Evolutionary conservation across 2,329 filamentous ascomycete species (phyloP), one percentile per base, ranked within the genome.

Genomic region (Xylaria sp.): DNA sequence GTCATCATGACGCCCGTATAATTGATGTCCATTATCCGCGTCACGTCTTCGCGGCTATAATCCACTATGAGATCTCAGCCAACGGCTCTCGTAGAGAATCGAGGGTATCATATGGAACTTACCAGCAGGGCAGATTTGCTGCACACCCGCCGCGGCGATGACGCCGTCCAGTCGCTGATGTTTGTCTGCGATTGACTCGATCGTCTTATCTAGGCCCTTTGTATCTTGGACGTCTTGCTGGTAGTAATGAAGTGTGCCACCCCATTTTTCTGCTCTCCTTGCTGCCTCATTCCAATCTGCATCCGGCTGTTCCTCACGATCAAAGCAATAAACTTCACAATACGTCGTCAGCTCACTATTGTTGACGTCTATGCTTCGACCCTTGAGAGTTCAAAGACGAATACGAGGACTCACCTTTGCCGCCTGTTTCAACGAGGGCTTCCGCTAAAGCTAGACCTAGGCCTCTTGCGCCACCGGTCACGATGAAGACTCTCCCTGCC

Each of bases 401-500:
- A 28, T 41, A 25, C 32, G 48, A 46, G 10, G 36, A 13, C 23
- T 10, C 12, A 88, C 87, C 86, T 71, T 83, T 91, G 28, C 91
- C 92, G 23, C 92, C 92, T 28, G 91, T 91, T 78, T 94, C 91
- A 13, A 93, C 82, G 15, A 94, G 80, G 1, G 89, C 91, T 74
- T 94, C 91, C 0, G 91, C 87, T 73, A 94, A 87, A 6, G 90
- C 87, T 23, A 95, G 80, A n/a, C 92, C 92, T 10, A 94, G 84
- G 0, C 92, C 92, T 67, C 89, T 85, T 2, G 87, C 91, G 63
- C 87, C 92, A 20, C 92, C 92, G 1, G 91, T 91, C 3, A 94
- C 89, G 34, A 92, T 78, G 55, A 93, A 87, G 1, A 92, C 85
- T 74, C 89, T 90, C 66, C 88, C 87, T n/a, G 82, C 82, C 41